Conservation (phyloP, 2,329 filamentous ascomycete genomes). For the Sarocladium brachiariae region DNA sequence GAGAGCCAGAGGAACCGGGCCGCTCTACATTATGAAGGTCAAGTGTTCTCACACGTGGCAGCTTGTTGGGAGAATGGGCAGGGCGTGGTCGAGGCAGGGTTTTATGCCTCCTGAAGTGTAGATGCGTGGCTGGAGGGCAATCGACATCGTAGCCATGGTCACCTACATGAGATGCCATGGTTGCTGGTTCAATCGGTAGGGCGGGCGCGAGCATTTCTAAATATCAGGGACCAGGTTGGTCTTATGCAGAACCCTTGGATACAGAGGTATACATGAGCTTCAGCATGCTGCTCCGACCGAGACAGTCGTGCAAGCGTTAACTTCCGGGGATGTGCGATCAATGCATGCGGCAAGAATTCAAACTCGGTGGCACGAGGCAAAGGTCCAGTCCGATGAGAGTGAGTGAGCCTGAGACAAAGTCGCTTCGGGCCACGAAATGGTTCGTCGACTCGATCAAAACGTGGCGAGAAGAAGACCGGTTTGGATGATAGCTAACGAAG, state of each 20-base stretch:
- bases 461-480: neutral
- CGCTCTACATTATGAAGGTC: slow-evolving; percentile 21
- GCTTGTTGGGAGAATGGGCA: slow-evolving; percentile 17
- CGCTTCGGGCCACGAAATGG: neutral
- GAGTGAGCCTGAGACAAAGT: slow-evolving; percentile 1
- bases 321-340: no score
- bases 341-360: no score
- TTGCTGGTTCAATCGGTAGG: slow-evolving; percentile 21
- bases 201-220: slow-evolving; percentile 22
- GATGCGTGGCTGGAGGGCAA: slow-evolving; percentile 23
- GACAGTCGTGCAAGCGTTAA: neutral
- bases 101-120: slow-evolving; percentile 41
- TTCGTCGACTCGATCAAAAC: neutral
- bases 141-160: slow-evolving; percentile 22
- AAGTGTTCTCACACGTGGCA: slow-evolving; percentile 18
- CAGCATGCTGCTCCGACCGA: slow-evolving; percentile 19
- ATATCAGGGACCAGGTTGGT: slow-evolving; percentile 2
- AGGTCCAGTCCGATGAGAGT: neutral
- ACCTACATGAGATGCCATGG: slow-evolving; percentile 25
- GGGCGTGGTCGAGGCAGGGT: slow-evolving; percentile 30
- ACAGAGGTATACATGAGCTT: slow-evolving; percentile 10
- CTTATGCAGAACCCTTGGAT: neutral
- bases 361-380: neutral
- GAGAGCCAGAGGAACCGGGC: slow-evolving; percentile 20
- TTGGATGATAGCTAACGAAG: neutral